These are phyloP conservation scores for Rhinocladiella mackenziei DNA, from an alignment of 2,329 filamentous ascomycete genomes.

Conservation along the genomic window DNA sequence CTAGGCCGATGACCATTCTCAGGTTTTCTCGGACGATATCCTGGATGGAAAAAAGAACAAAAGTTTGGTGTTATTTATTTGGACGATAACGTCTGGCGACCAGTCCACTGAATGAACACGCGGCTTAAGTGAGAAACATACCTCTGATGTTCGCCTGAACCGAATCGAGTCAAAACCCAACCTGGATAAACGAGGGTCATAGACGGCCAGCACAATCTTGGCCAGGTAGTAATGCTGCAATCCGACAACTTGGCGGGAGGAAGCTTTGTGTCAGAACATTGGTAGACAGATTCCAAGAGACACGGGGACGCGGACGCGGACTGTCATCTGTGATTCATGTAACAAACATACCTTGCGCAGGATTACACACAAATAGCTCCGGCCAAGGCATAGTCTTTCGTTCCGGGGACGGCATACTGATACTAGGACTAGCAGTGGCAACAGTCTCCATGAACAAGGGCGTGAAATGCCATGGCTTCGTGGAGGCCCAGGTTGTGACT, in stretches of 20 bases:
- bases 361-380: constrained; percentile 15
- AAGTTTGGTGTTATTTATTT: too few species aligned
- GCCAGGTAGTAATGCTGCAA: constrained; percentile 46
- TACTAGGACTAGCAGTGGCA: too few species aligned
- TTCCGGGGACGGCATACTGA: too few species aligned
- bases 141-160: constrained; percentile 13
- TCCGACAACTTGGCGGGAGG: constrained; percentile 11
- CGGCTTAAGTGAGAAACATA: neutral
- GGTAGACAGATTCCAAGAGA: too few species aligned
- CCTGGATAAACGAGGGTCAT: constrained; percentile 40
- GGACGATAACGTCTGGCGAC: too few species aligned
- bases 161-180: constrained; percentile 16
- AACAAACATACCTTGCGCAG: constrained; percentile 20
- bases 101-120: neutral
- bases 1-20: constrained; percentile 17
- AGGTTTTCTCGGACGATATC: constrained; percentile 11
- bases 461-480: constrained; percentile 24
- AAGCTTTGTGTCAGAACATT: too few species aligned
- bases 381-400: too few species aligned
- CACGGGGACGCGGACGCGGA: too few species aligned
- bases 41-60: constrained; percentile 1
- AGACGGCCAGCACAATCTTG: constrained; percentile 41
- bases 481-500: constrained; percentile 9
- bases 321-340: too few species aligned
- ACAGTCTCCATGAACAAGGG: constrained; percentile 13